A percentile compares a stretch with the other conserved stretches of the same genome.
phyloP scores from a whole-genome alignment of 179 eudicot genomes.

The Corrigiola litoralis region DNA sequence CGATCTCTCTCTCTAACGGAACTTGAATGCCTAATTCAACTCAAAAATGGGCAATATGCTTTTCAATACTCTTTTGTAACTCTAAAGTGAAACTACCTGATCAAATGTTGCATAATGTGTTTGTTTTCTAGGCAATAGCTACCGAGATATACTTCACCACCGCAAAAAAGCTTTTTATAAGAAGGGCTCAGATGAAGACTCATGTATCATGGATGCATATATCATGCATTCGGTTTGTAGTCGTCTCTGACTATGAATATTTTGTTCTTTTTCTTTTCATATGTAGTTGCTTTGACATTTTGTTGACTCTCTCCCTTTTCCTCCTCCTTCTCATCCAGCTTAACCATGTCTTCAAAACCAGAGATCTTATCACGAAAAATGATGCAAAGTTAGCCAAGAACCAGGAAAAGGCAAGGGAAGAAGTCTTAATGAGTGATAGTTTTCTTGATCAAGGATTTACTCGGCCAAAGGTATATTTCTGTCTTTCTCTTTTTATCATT shows the following conservation, averaged over 20 bases:
- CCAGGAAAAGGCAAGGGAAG: constrained; percentile 40
- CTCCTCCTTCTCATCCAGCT: constrained; percentile 44
- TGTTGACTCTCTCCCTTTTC: background rate
- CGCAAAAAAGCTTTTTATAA: constrained; percentile 85
- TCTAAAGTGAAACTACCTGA: background rate
- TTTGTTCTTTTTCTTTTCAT: background rate
- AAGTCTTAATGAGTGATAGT: constrained; percentile 36
- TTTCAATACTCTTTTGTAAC: background rate
- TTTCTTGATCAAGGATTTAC: constrained; percentile 88
- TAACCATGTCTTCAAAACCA: constrained; percentile 68
- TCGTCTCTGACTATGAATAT: background rate
- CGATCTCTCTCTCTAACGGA: too few relatives aligned
- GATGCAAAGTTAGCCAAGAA: constrained; percentile 60
- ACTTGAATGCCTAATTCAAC: too few relatives aligned
- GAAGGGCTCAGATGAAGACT: constrained; percentile 79
- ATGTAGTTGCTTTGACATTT: background rate
- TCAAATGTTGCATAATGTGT: constrained; percentile 8
- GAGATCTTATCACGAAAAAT: constrained; percentile 75
- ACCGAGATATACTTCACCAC: constrained; percentile 80
- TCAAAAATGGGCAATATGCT: too few relatives aligned
- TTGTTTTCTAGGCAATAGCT: constrained; percentile 59
- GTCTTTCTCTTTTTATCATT: background rate
- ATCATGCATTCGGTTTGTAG: constrained; percentile 74
- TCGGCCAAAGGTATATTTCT: constrained; percentile 77
- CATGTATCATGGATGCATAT: constrained; percentile 82